A percentile compares a stretch with the other conserved stretches of the same genome.
phyloP scores from a whole-genome alignment of 1,284 basidiomycete species.

The Cryptococcus sp. region DNA sequence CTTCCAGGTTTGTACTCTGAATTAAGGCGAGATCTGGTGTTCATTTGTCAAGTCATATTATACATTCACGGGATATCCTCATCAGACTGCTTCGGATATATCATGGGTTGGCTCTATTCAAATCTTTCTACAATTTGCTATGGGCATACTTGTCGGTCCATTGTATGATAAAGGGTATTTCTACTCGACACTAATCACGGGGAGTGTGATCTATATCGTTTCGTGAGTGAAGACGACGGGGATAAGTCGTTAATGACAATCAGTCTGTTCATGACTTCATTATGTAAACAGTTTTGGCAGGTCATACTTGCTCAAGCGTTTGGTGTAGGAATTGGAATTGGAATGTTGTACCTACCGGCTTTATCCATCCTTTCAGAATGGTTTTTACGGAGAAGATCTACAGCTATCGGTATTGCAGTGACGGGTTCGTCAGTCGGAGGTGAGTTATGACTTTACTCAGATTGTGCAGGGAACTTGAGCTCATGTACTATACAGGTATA shows the following conservation, averaged over 20 bases:
- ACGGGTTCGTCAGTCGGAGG: conserved; percentile 43
- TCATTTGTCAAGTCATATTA: conserved; percentile 23
- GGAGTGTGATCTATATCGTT: conserved; percentile 52
- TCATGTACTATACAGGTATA: conserved; percentile 8
- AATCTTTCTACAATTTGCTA: conserved; percentile 51
- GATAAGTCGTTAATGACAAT: not conserved
- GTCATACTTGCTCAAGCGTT: conserved; percentile 22
- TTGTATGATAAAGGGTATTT: conserved; percentile 60
- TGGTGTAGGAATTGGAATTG: conserved; percentile 30
- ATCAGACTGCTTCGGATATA: conserved; percentile 20
- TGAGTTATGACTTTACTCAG: conserved; percentile 15
- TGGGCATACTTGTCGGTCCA: conserved; percentile 52
- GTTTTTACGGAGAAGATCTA: conserved; percentile 36
- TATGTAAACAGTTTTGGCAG: conserved; percentile 61
- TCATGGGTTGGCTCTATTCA: conserved; percentile 71
- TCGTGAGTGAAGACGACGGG: conserved; percentile 22
- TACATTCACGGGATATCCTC: conserved; percentile 15
- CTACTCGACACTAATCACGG: conserved; percentile 48
- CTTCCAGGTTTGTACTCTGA: not conserved
- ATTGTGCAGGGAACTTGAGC: not conserved
- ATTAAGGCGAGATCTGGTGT: not conserved
- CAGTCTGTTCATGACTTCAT: conserved; percentile 54
- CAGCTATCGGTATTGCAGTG: conserved; percentile 31
- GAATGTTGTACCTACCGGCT: conserved; percentile 53
- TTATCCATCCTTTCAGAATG: conserved; percentile 54